phyloP scores from a whole-genome alignment of 306 rosid genomes.

The Cercis canadensis region DNA sequence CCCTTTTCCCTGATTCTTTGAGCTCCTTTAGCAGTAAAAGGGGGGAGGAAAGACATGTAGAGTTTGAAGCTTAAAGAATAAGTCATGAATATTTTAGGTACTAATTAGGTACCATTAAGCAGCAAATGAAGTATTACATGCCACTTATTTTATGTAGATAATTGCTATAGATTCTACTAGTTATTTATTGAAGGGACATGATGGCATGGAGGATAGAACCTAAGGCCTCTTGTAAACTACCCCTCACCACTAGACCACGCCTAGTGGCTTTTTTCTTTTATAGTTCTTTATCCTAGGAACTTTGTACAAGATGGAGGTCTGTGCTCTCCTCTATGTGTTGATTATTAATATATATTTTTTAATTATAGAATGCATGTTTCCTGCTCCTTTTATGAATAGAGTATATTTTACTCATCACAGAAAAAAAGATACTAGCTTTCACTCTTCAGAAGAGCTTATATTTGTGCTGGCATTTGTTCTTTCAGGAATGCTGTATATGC shows the following conservation, averaged over 20 bases:
- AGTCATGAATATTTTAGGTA: too few species aligned
- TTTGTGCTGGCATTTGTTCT: constrained; percentile 23
- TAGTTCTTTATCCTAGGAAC: too few species aligned
- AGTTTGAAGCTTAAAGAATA: background rate
- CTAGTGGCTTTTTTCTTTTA: too few species aligned
- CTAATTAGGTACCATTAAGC: too few species aligned
- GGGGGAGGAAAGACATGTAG: constrained; percentile 3
- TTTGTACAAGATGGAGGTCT: background rate
- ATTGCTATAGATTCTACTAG: too few species aligned
- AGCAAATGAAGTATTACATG: too few species aligned
- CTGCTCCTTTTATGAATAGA: constrained; percentile 13
- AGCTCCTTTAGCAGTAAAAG: background rate
- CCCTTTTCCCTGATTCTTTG: background rate
- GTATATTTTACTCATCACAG: background rate
- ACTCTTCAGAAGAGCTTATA: constrained; percentile 2
- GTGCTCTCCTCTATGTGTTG: background rate
- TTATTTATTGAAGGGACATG: too few species aligned
- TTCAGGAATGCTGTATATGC: constrained; percentile 97
- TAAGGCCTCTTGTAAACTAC: too few species aligned
- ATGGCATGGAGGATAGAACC: too few species aligned
- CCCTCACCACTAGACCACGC: too few species aligned
- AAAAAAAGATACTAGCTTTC: constrained; percentile 9
- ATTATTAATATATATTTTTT: background rate
- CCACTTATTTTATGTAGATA: too few species aligned
- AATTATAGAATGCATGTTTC: background rate